phyloP scores from a whole-genome alignment of 164 flowering plant genomes.

The Stephania japonica region DNA sequence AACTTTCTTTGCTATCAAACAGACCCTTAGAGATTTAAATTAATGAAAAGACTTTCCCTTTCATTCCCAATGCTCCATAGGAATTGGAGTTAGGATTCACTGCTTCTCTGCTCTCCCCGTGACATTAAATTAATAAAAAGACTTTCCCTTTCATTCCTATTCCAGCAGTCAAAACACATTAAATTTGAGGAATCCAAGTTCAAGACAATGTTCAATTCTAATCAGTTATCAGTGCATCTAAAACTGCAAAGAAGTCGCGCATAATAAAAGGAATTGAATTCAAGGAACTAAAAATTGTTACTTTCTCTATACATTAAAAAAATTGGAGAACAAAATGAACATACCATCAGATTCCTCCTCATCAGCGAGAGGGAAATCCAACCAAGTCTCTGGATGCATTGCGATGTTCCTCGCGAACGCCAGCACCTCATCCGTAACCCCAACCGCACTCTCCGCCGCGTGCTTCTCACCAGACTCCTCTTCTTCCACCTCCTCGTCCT shows the following conservation, averaged over 20 bases:
- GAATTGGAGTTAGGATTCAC: neutral
- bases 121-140: neutral
- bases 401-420: constrained; percentile 80
- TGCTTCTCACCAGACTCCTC: constrained; percentile 26
- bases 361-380: constrained; percentile 89
- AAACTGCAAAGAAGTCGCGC: neutral
- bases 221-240: neutral
- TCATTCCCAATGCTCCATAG: neutral
- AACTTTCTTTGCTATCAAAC: too few relatives aligned
- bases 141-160: neutral
- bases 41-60: too few relatives aligned
- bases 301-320: neutral
- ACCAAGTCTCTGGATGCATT: constrained; percentile 98
- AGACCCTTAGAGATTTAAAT: too few relatives aligned
- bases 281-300: neutral
- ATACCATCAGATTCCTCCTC: constrained; percentile 86
- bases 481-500: constrained; percentile 20
- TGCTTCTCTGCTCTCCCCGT: neutral
- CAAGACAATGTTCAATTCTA: neutral
- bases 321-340: neutral
- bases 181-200: too few relatives aligned
- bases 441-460: constrained; percentile 37
- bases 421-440: constrained; percentile 80
- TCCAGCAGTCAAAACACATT: too few relatives aligned
- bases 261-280: neutral